These are phyloP conservation scores for Chalciporus piperatus DNA, from an alignment of 768 basidiomycete species.

Conservation along the genomic window DNA sequence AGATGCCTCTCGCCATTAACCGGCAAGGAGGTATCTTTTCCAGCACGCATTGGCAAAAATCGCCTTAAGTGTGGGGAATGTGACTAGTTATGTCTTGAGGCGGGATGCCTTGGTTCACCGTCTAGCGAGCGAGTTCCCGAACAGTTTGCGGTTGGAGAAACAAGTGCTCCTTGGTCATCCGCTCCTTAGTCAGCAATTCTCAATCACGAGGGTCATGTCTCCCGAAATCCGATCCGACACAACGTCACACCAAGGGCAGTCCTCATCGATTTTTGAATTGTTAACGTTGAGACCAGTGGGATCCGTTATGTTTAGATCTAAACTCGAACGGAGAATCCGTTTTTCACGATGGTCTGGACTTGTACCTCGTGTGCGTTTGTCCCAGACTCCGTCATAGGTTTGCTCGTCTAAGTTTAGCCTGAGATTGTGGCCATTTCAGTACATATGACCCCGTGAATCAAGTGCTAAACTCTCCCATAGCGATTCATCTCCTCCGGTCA, in stretches of 20 bases:
- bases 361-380: too few species aligned
- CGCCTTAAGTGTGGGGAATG: slow-evolving; percentile 3
- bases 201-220: too few species aligned
- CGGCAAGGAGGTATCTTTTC: slow-evolving; percentile 13
- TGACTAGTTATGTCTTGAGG: not conserved
- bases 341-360: not conserved
- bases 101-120: not conserved
- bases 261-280: not conserved
- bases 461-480: not conserved
- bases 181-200: not conserved
- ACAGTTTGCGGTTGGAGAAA: too few species aligned
- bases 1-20: slow-evolving; percentile 30
- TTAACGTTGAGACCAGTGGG: too few species aligned
- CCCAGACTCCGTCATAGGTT: too few species aligned
- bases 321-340: too few species aligned
- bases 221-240: too few species aligned
- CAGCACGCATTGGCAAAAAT: slow-evolving; percentile 13
- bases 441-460: not conserved
- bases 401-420: not conserved
- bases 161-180: not conserved
- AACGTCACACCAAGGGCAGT: too few species aligned
- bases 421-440: not conserved
- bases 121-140: not conserved
- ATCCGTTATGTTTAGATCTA: too few species aligned
- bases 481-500: not conserved